These are phyloP conservation scores for Erucastrum elatum DNA, from an alignment of 345 rosid genomes.

Conservation along the genomic window DNA sequence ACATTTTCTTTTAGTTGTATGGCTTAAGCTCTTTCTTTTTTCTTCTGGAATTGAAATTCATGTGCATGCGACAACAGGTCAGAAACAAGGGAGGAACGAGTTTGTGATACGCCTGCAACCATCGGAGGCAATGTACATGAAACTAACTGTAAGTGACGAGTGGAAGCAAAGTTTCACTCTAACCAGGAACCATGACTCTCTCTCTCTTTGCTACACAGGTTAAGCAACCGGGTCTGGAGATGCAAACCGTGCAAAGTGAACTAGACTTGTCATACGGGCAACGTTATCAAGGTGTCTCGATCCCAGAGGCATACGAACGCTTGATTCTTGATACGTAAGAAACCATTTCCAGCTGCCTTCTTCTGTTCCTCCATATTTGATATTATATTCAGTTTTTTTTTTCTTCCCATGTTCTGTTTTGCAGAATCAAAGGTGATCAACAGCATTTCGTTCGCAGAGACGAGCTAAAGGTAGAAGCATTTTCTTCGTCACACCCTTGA, in stretches of 20 bases:
- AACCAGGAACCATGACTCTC: conserved; percentile 16
- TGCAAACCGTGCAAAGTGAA: conserved; percentile 91
- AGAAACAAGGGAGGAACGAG: conserved; percentile 97
- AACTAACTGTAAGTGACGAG: conserved; percentile 79
- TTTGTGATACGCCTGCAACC: conserved; percentile 96
- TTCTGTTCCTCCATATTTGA: neutral
- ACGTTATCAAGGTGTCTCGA: conserved; percentile 75
- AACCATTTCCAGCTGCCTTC: neutral
- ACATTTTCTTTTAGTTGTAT: neutral
- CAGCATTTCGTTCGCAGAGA: conserved; percentile 99
- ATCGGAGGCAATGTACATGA: conserved; percentile 95
- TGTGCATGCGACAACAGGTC: conserved; percentile 49
- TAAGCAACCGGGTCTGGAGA: conserved; percentile 96
- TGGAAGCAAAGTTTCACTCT: neutral
- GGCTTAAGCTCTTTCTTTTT: conserved; percentile 2
- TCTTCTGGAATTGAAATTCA: neutral
- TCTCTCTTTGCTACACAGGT: conserved; percentile 56
- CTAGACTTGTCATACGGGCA: conserved; percentile 95
- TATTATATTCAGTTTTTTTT: neutral
- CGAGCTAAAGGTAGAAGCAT: conserved; percentile 72
- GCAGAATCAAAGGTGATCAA: conserved; percentile 91
- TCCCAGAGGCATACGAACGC: conserved; percentile 98
- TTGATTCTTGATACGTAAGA: conserved; percentile 93
- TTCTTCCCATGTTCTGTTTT: neutral
- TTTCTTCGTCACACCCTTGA: neutral